Evolutionary conservation across 352 stramenopile genomes (phyloP).

Genomic region (Phytophthora pluvialis): DNA sequence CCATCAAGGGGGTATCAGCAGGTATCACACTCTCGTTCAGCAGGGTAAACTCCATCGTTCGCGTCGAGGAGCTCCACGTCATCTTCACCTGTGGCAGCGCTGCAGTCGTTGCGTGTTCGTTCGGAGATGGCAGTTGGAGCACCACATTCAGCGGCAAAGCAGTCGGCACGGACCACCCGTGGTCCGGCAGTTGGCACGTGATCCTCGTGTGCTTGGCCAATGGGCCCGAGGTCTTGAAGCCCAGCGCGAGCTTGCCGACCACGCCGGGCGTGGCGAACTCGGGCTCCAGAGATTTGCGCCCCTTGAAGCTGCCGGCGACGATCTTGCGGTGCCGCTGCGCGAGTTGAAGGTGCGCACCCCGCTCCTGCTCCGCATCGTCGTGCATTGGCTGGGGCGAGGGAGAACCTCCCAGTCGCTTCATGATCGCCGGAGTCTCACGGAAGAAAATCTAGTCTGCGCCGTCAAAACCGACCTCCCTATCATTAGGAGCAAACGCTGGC

Average conservation of each 20-base stretch:
- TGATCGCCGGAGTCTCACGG: conserved; percentile 21
- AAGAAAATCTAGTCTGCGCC: conserved; percentile 27
- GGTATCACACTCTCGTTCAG: conserved; percentile 49
- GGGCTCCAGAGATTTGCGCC: conserved; percentile 44
- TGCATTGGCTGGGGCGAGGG: background rate
- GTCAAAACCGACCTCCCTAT: conserved; percentile 13
- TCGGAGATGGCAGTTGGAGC: conserved; percentile 43
- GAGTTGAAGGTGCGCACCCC: conserved; percentile 66
- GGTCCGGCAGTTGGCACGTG: conserved; percentile 57
- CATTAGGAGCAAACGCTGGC: conserved; percentile 8
- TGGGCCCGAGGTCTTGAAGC: conserved; percentile 50
- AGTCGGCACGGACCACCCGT: conserved; percentile 56
- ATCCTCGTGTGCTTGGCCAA: conserved; percentile 55
- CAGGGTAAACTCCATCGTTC: conserved; percentile 63
- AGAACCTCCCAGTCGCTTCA: conserved; percentile 28
- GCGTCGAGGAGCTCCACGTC: conserved; percentile 34
- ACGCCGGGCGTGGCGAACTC: conserved; percentile 58
- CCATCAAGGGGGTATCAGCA: conserved; percentile 40
- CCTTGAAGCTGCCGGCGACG: conserved; percentile 56
- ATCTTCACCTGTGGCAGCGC: conserved; percentile 41
- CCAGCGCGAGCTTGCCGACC: conserved; percentile 53
- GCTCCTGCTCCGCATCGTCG: conserved; percentile 44
- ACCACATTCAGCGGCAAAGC: conserved; percentile 35
- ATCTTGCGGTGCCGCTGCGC: conserved; percentile 75
- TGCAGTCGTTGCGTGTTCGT: conserved; percentile 19